Evolutionary conservation across 2,329 filamentous ascomycete species (phyloP).

Genomic region (Aspergillus brunneoviolaceus): DNA sequence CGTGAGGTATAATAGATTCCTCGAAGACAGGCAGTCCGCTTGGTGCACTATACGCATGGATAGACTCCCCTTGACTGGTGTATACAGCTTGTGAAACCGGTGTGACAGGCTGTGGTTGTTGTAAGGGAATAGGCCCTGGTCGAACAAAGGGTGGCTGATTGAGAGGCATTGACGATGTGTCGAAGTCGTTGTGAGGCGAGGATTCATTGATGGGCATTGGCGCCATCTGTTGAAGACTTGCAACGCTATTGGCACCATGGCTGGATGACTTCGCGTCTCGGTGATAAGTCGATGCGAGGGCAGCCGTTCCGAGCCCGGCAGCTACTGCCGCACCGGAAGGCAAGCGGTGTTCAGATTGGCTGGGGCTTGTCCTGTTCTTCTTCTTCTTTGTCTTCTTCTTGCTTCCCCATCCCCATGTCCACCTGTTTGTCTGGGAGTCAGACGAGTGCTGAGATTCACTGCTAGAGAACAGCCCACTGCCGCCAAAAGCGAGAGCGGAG

Average conservation of each 20-base stretch:
- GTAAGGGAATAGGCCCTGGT: constrained; percentile 67
- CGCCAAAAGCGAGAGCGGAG: constrained; percentile 63
- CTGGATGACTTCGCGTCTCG: constrained; percentile 24
- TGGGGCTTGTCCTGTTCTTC: constrained; percentile 18
- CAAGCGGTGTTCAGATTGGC: constrained; percentile 21
- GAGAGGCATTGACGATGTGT: constrained; percentile 26
- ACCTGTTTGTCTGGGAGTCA: constrained; percentile 57
- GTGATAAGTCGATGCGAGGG: constrained; percentile 40
- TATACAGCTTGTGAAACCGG: constrained; percentile 71
- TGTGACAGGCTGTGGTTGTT: constrained; percentile 77
- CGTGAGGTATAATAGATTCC: constrained; percentile 18
- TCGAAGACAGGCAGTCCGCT: constrained; percentile 33
- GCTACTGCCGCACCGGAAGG: constrained; percentile 39
- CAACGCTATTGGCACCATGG: constrained; percentile 40
- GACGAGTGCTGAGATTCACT: constrained; percentile 52
- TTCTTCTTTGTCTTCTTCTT: constrained; percentile 34
- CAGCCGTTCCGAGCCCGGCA: constrained; percentile 44
- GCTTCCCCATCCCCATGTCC: constrained; percentile 62
- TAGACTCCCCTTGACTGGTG: constrained; percentile 44
- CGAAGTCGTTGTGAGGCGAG: constrained; percentile 57
- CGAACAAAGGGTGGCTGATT: constrained; percentile 40
- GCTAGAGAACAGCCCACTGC: constrained; percentile 46
- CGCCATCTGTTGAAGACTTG: constrained; percentile 59
- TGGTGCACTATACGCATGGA: constrained; percentile 43
- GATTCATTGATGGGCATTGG: constrained; percentile 68